These are phyloP conservation scores for Lodderomyces parapsilosis DNA, from an alignment of 1,139 yeast species.

Conservation along the genomic window DNA sequence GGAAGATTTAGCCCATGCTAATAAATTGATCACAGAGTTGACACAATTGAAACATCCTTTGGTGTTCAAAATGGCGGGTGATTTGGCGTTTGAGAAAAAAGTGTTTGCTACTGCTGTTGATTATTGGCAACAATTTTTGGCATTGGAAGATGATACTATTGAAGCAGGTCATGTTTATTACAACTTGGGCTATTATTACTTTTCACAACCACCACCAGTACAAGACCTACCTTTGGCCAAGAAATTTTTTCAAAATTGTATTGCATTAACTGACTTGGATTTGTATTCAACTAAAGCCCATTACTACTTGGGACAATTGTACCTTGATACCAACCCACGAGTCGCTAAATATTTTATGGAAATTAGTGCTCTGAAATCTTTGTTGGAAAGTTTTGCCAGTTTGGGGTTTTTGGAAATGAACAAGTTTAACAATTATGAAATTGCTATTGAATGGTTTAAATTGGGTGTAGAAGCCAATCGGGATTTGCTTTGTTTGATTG, in stretches of 20 bases:
- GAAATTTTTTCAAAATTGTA: slow-evolving; percentile 57
- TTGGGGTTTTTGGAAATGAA: slow-evolving; percentile 78
- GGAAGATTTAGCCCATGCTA: slow-evolving; percentile 65
- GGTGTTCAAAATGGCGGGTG: slow-evolving; percentile 73
- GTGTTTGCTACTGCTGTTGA: slow-evolving; percentile 51
- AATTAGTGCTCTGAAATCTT: slow-evolving; percentile 72
- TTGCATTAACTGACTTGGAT: slow-evolving; percentile 58
- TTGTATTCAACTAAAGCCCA: slow-evolving; percentile 63
- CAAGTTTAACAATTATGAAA: slow-evolving; percentile 51
- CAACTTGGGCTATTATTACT: slow-evolving; percentile 64
- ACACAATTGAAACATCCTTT: slow-evolving; percentile 65
- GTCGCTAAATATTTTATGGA: slow-evolving; percentile 67
- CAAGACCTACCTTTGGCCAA: slow-evolving; percentile 50
- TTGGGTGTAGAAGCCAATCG: slow-evolving; percentile 66
- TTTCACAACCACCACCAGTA: slow-evolving; percentile 35
- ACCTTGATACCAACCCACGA: slow-evolving; percentile 28
- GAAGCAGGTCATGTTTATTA: slow-evolving; percentile 74
- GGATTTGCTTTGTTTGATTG: slow-evolving; percentile 66
- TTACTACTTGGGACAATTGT: slow-evolving; percentile 72
- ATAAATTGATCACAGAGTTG: slow-evolving; percentile 58
- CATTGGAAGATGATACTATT: slow-evolving; percentile 52
- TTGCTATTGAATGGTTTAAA: slow-evolving; percentile 81
- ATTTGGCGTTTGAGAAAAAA: slow-evolving; percentile 53
- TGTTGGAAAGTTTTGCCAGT: slow-evolving; percentile 70
- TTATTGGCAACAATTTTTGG: slow-evolving; percentile 61